Conservation (phyloP, 768 basidiomycete species). For the Cystoderma amianthinum region DNA sequence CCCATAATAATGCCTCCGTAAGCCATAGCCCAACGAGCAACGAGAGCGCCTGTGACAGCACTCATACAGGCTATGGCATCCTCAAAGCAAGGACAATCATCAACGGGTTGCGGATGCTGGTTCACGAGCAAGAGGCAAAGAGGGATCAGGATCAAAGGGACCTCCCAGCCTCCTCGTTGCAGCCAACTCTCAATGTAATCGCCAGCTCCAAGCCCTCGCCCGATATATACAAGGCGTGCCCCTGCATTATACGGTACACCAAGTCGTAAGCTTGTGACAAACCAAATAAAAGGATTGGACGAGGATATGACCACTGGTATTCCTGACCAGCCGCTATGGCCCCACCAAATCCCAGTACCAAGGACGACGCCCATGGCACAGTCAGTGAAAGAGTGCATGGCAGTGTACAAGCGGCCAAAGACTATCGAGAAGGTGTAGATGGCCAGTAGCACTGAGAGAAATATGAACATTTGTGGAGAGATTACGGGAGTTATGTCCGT, state of each 20-base stretch:
- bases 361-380: slow-evolving; percentile 56
- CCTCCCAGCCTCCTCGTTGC: slow-evolving; percentile 34
- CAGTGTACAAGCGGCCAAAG: slow-evolving; percentile 76
- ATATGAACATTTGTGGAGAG: slow-evolving; percentile 35
- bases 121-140: slow-evolving; percentile 73
- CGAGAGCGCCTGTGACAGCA: slow-evolving; percentile 67
- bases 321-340: slow-evolving; percentile 35
- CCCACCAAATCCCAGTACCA: slow-evolving; percentile 68
- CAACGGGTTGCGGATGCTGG: slow-evolving; percentile 89
- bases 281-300: slow-evolving; percentile 19
- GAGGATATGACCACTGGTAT: slow-evolving; percentile 24
- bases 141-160: slow-evolving; percentile 55
- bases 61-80: slow-evolving; percentile 93
- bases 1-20: slow-evolving; percentile 31
- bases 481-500: slow-evolving; percentile 28
- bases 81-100: slow-evolving; percentile 97
- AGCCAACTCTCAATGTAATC: slow-evolving; percentile 28
- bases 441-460: slow-evolving; percentile 35
- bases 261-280: slow-evolving; percentile 16
- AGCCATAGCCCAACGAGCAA: slow-evolving; percentile 61
- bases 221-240: slow-evolving; percentile 21
- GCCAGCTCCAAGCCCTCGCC: slow-evolving; percentile 29
- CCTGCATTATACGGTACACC: slow-evolving; percentile 11
- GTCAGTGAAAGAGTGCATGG: slow-evolving; percentile 85
- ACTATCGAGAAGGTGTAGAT: slow-evolving; percentile 69